These are phyloP conservation scores for Apiospora hydei DNA, from an alignment of 2,329 filamentous ascomycete species.

Conservation along the genomic window DNA sequence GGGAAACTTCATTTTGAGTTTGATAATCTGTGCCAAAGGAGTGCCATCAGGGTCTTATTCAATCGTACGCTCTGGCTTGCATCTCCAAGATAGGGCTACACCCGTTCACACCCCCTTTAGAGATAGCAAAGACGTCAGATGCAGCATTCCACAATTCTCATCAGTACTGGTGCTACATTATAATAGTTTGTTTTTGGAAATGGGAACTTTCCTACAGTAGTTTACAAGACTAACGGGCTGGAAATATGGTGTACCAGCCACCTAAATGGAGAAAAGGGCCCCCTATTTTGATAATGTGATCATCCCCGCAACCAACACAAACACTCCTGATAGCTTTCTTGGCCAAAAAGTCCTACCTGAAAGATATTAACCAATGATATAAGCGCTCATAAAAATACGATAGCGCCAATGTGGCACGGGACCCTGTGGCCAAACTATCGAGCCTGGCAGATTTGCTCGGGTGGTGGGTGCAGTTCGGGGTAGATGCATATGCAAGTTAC, in stretches of 20 bases:
- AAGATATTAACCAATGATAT: neutral
- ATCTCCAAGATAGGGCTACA: neutral
- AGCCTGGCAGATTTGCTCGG: neutral
- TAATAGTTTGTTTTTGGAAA: neutral
- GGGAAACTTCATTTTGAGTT: neutral
- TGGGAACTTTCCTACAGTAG: neutral
- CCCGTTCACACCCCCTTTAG: neutral
- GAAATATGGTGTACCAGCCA: neutral
- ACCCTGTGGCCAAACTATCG: neutral
- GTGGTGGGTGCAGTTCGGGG: neutral
- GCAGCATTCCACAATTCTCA: neutral
- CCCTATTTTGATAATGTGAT: neutral
- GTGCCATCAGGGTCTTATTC: neutral
- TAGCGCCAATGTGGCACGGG: neutral
- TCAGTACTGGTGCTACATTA: neutral
- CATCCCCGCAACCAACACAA: neutral
- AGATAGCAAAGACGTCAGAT: neutral
- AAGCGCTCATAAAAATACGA: neutral
- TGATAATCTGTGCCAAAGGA: neutral
- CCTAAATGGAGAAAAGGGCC: neutral
- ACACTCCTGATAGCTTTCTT: neutral
- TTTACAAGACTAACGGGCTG: neutral
- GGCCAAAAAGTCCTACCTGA: neutral
- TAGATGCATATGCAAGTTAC: slow-evolving; percentile 17
- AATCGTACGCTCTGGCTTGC: no score